Conservation (phyloP, 163 green algal species). For the Chloroidium sp. region DNA sequence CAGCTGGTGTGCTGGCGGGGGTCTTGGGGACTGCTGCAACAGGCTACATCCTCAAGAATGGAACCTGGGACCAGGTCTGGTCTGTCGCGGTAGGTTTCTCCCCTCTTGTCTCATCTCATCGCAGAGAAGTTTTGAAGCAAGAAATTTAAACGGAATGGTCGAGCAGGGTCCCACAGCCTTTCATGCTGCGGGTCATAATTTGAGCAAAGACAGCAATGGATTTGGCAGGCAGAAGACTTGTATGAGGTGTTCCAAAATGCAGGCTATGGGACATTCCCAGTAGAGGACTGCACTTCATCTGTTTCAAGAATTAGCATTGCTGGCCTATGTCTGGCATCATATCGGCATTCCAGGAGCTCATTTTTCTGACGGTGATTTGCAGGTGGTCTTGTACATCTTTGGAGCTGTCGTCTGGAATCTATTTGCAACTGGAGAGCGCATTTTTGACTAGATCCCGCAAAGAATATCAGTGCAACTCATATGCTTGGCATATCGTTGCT, state of each 20-base stretch:
- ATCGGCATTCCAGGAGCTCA: too few relatives aligned
- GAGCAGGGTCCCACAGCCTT: too few relatives aligned
- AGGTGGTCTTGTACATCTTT: constrained; percentile 63
- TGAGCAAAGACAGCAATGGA: too few relatives aligned
- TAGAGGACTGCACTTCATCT: too few relatives aligned
- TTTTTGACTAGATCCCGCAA: constrained; percentile 20
- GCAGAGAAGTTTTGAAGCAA: too few relatives aligned
- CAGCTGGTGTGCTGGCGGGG: constrained; percentile 88
- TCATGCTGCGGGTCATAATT: too few relatives aligned
- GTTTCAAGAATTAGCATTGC: not conserved
- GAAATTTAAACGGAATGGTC: too few relatives aligned
- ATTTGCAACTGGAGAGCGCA: constrained; percentile 75
- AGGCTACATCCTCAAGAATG: constrained; percentile 72
- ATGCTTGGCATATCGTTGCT: too few relatives aligned
- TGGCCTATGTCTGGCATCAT: not conserved
- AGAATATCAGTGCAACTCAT: too few relatives aligned
- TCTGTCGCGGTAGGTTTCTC: constrained; percentile 49
- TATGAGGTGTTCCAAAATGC: too few relatives aligned
- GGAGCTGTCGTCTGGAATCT: constrained; percentile 88
- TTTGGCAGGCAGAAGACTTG: too few relatives aligned
- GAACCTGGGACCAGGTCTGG: constrained; percentile 82
- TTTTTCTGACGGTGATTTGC: not conserved
- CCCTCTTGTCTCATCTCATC: not conserved
- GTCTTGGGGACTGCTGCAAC: constrained; percentile 88
- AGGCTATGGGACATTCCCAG: too few relatives aligned